phyloP scores from a whole-genome alignment of 371 early-diverging fungal genomes.

The Mortierella sp. region DNA sequence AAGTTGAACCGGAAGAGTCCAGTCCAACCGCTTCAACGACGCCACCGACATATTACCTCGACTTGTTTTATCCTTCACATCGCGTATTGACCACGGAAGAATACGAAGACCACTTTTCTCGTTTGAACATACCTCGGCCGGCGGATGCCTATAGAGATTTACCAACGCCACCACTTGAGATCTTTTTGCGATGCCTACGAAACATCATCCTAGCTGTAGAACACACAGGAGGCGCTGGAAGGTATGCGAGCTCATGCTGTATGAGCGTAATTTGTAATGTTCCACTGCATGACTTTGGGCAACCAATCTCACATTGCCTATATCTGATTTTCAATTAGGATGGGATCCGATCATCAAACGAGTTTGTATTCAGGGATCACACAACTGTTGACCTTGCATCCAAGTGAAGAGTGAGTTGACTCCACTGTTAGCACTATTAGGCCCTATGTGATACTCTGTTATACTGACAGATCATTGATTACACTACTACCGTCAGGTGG shows the following conservation, averaged over 20 bases:
- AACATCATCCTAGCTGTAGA: conserved; percentile 42
- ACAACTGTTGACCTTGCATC: conserved; percentile 43
- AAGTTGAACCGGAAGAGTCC: background rate
- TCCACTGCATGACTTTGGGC: background rate
- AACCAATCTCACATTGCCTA: background rate
- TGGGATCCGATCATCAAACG: conserved; percentile 40
- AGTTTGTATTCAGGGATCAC: conserved; percentile 48
- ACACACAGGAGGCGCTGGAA: conserved; percentile 46
- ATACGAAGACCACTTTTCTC: conserved; percentile 31
- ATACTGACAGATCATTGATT: background rate
- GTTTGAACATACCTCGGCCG: conserved; percentile 22
- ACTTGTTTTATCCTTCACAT: conserved; percentile 41
- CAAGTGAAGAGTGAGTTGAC: conserved; percentile 37
- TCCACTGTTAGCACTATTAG: no score
- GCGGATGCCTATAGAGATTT: conserved; percentile 23
- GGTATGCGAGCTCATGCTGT: conserved; percentile 12
- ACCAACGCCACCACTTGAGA: conserved; percentile 32
- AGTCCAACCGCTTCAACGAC: background rate
- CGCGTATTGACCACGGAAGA: conserved; percentile 30
- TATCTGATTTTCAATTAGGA: conserved; percentile 11
- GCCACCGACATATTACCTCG: conserved; percentile 41
- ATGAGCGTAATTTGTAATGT: background rate
- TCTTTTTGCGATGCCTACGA: conserved; percentile 36
- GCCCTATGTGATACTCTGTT: background rate
- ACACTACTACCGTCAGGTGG: conserved; percentile 23